These are phyloP conservation scores for Gastrolobium bilobum DNA, from an alignment of 306 rosid genomes.

Conservation along the genomic window DNA sequence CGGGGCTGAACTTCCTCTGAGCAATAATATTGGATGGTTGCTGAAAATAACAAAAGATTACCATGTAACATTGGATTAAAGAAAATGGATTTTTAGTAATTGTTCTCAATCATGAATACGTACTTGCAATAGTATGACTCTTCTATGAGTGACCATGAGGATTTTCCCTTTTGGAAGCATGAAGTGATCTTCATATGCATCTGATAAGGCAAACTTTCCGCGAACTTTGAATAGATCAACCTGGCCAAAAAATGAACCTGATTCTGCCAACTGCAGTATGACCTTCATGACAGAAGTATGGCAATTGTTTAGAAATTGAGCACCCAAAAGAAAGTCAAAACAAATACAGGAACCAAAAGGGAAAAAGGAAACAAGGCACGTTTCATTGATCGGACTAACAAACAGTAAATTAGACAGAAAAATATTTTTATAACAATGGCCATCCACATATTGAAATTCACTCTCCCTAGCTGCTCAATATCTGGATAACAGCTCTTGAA, in stretches of 20 bases:
- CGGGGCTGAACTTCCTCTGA: conserved; percentile 96
- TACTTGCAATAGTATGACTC: conserved; percentile 93
- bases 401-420: conserved; percentile 27
- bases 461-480: conserved; percentile 11
- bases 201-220: conserved; percentile 95
- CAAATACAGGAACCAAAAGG: conserved; percentile 16
- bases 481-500: conserved; percentile 19
- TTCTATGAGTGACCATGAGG: conserved; percentile 82
- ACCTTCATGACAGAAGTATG: conserved; percentile 69
- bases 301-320: conserved; percentile 34
- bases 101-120: conserved; percentile 46
- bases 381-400: conserved; percentile 27
- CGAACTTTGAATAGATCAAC: conserved; percentile 99
- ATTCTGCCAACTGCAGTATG: conserved; percentile 96
- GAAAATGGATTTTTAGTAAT: conserved; percentile 29
- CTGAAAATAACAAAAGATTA: conserved; percentile 60
- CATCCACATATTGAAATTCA: conserved; percentile 16
- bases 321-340: conserved; percentile 41
- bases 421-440: conserved; percentile 28
- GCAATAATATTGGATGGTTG: conserved; percentile 89
- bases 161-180: conserved; percentile 88
- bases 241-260: conserved; percentile 95
- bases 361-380: conserved; percentile 26
- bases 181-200: conserved; percentile 98
- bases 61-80: conserved; percentile 29